Evolutionary conservation across 75 land plant species (phyloP).

Genomic region (Picea sitchensis): DNA sequence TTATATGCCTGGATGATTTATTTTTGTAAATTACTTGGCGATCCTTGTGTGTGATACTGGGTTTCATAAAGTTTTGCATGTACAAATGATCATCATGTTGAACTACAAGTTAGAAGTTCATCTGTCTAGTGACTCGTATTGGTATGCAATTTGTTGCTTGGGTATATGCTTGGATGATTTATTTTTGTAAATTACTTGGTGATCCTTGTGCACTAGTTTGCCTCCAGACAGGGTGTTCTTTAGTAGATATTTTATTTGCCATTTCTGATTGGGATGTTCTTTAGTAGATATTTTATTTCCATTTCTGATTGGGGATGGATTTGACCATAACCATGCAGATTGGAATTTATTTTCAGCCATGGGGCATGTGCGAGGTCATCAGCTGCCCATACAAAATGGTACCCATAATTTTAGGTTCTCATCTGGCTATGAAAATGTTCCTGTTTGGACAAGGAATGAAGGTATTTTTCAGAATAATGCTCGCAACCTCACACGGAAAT

Average conservation of each 20-base stretch:
- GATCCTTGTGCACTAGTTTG: not conserved
- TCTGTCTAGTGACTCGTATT: not conserved
- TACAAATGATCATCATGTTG: too few relatives aligned
- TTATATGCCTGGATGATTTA: not conserved
- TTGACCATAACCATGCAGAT: not conserved
- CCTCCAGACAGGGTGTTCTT: not conserved
- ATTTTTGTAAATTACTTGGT: not conserved
- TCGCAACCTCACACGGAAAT: constrained; percentile 9
- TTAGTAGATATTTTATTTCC: not conserved
- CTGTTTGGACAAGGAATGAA: not conserved
- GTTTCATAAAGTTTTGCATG: too few relatives aligned
- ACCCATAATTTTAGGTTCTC: not conserved
- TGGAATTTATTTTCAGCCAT: not conserved
- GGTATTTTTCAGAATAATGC: constrained; percentile 3
- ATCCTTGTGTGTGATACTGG: not conserved
- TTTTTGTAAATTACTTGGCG: not conserved
- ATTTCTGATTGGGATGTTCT: not conserved
- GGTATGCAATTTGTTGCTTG: not conserved
- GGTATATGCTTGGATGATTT: not conserved
- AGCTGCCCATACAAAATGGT: constrained; percentile 1
- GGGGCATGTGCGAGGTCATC: constrained; percentile 4
- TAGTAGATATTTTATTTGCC: not conserved
- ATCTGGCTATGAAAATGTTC: not conserved
- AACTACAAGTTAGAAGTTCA: not conserved
- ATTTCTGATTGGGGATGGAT: not conserved